phyloP scores from a whole-genome alignment of 129 eudicot species.

The Flaveria sonorensis region DNA sequence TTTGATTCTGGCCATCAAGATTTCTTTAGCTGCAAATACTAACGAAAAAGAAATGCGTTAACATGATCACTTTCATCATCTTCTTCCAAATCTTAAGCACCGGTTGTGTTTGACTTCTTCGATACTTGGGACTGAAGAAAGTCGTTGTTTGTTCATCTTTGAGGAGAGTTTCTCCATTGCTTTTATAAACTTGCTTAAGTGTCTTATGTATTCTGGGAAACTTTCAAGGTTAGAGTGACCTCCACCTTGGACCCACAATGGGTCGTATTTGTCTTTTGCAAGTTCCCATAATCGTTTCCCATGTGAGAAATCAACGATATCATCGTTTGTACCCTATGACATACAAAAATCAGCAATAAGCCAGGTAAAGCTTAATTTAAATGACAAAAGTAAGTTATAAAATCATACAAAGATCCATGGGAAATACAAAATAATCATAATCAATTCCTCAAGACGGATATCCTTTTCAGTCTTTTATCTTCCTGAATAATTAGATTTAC shows the following conservation, averaged over 20 bases:
- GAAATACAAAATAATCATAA: too few species aligned
- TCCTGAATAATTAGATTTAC: too few species aligned
- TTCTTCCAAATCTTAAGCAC: conserved; percentile 70
- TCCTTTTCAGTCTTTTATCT: too few species aligned
- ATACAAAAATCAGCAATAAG: neutral
- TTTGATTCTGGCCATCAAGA: conserved; percentile 7
- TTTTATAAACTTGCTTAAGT: conserved; percentile 68
- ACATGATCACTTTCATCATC: conserved; percentile 21
- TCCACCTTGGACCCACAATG: conserved; percentile 95
- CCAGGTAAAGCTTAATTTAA: too few species aligned
- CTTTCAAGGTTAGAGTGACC: conserved; percentile 96
- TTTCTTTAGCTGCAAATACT: neutral
- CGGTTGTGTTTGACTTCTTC: conserved; percentile 67
- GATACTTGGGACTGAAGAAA: conserved; percentile 42
- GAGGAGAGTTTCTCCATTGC: conserved; percentile 88
- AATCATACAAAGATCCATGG: too few species aligned
- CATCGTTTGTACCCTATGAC: conserved; percentile 83
- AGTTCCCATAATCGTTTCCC: conserved; percentile 97
- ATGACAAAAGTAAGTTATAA: too few species aligned
- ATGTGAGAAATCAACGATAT: conserved; percentile 80
- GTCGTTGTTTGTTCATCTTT: conserved; percentile 47
- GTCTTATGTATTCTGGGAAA: conserved; percentile 85
- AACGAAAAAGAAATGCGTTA: neutral
- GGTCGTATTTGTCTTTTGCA: conserved; percentile 86
- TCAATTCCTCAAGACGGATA: too few species aligned